Base-by-base conservation (phyloP, 1,284 basidiomycete genomes). In the Ustilago trichophora region DNA sequence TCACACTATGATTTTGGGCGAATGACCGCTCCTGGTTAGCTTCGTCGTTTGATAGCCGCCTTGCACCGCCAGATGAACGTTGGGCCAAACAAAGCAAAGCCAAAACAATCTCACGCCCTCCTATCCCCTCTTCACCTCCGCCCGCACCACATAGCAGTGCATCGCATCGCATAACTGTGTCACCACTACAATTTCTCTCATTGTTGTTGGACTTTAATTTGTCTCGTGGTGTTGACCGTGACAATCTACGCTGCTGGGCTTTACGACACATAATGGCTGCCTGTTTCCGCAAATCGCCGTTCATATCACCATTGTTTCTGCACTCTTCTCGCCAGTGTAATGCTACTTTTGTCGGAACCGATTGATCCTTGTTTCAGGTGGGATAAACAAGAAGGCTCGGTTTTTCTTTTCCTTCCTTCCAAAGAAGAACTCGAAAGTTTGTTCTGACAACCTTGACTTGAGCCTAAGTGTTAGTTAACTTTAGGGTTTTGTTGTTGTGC, bases 101-200 rank as follows among this genome's bases (percentile, higher is more conserved):
- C n/a, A n/a, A n/a, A n/a, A n/a, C n/a, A n/a, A n/a, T n/a, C n/a
- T n/a, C n/a, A n/a, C n/a, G n/a, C n/a, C n/a, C n/a, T n/a, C n/a
- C 27, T 24, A 16, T 12, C 40, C 40, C 7, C 40, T 42, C 15
- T 16, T 34, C 29, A 21, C 38, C 31, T 34, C 53, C 32, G n/a
- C n/a, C 18, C 13, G 33, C 18, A 36, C 27, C 13, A 47, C 54
- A 56, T 49, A n/a, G 55, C 55, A 51, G 38, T 8, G 55, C 55
- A 50, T 45, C 29, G 43, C 48, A 59, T 59, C 43, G 24, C 49
- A 46, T 49, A n/a, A n/a, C n/a, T n/a, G n/a, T 29, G 26, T 12
- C 7, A 31, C 32, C 25, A n/a, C n/a, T n/a, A n/a, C n/a, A n/a
- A n/a, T n/a, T 29, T 38, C 24, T 27, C 25, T 8, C 42, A 40